Conservation (phyloP, 345 rosid species). For the Bruguiera parviflora region DNA sequence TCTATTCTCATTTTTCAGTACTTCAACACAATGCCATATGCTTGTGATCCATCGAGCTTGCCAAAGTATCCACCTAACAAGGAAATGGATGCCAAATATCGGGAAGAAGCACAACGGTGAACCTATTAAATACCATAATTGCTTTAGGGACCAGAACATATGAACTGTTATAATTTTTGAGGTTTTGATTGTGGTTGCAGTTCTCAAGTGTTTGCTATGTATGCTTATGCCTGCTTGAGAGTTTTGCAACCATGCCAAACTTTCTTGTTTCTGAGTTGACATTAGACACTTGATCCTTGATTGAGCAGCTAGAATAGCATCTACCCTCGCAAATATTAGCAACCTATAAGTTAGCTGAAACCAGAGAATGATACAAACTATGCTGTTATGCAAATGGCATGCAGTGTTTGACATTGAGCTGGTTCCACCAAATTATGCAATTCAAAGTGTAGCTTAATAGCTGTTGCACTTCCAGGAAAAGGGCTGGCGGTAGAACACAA, state of each 20-base stretch:
- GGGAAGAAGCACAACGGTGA: slow-evolving; percentile 62
- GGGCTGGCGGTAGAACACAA: slow-evolving; percentile 35
- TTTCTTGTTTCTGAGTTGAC: neutral
- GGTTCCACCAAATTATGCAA: neutral
- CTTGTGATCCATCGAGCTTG: slow-evolving; percentile 66
- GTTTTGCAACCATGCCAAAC: neutral
- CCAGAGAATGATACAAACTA: neutral
- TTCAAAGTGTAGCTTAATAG: slow-evolving; percentile 1
- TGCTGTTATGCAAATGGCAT: neutral
- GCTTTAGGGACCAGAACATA: no score
- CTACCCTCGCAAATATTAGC: neutral
- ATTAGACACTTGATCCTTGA: neutral
- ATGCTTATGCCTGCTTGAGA: neutral
- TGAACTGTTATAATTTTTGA: neutral
- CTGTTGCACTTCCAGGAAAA: slow-evolving; percentile 43
- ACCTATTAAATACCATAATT: neutral
- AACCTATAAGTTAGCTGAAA: neutral
- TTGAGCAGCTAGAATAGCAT: slow-evolving; percentile 1
- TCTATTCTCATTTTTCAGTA: slow-evolving; percentile 36
- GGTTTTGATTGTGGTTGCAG: neutral
- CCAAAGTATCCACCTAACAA: slow-evolving; percentile 75
- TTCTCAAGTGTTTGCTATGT: neutral
- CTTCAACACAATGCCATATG: slow-evolving; percentile 53
- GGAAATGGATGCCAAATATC: slow-evolving; percentile 70
- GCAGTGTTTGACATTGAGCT: neutral